Percentiles rank a stretch among this genome's conserved stretches.
phyloP scores from a whole-genome alignment of 2,329 filamentous ascomycete genomes.

The Elsinoe fawcettii region DNA sequence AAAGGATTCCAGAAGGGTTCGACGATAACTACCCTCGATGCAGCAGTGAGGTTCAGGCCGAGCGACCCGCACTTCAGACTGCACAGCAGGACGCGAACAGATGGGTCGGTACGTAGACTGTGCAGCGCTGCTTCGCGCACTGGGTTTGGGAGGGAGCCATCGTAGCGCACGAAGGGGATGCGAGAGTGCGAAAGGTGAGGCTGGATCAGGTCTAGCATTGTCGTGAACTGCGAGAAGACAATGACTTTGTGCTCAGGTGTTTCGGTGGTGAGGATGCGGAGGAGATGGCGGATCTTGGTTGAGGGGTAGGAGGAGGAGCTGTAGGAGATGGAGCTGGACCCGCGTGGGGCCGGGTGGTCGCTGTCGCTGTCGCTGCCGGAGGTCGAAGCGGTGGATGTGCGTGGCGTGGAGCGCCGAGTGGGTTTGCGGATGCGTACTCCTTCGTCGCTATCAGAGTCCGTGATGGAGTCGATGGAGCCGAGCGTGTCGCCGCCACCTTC shows the following conservation, averaged over 20 bases:
- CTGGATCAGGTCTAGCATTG: slow-evolving; percentile 93
- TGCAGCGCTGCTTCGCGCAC: slow-evolving; percentile 78
- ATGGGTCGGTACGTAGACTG: slow-evolving; percentile 63
- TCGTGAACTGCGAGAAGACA: slow-evolving; percentile 96
- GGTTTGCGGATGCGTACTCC: slow-evolving; percentile 17
- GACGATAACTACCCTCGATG: slow-evolving; percentile 84
- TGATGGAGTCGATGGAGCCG: slow-evolving; percentile 60
- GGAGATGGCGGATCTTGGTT: slow-evolving; percentile 83
- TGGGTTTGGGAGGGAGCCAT: slow-evolving; percentile 92
- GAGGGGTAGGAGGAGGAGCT: slow-evolving; percentile 56
- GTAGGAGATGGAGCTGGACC: slow-evolving; percentile 19
- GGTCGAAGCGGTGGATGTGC: slow-evolving; percentile 29
- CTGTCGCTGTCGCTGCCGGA: slow-evolving; percentile 39
- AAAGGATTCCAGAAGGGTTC: slow-evolving; percentile 99
- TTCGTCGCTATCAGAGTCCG: slow-evolving; percentile 44
- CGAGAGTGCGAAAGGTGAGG: slow-evolving; percentile 72
- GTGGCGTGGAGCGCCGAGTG: slow-evolving; percentile 34
- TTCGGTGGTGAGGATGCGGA: slow-evolving; percentile 73
- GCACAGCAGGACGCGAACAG: slow-evolving; percentile 78
- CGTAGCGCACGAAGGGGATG: slow-evolving; percentile 80
- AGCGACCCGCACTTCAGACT: slow-evolving; percentile 89
- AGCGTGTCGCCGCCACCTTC: slow-evolving; percentile 80
- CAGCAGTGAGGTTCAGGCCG: slow-evolving; percentile 88
- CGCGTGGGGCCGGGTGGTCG: slow-evolving; percentile 24
- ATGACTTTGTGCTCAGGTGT: slow-evolving; percentile 86